Evolutionary conservation across 257 asterid genomes (phyloP), one percentile per base, ranked within the genome.

Genomic region (Capsicum chinense): DNA sequence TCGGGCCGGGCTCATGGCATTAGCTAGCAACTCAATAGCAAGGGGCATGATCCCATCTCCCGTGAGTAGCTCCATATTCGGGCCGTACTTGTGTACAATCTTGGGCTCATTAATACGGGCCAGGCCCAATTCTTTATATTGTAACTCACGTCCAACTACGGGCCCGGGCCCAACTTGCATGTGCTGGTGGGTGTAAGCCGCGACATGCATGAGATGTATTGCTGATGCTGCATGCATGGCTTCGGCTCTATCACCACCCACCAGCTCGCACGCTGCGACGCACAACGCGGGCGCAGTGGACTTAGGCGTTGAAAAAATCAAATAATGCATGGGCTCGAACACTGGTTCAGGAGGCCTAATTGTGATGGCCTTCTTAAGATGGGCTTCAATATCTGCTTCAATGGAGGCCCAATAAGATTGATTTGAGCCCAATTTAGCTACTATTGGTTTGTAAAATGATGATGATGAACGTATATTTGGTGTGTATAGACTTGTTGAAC

Each of bases 251-350:
- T 87, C 90, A 1, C 98, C 93, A 42, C 97, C 93, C 2, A 92
- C 85, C 33, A 93, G 87, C 85, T 95, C 98, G 9, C 98, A 95
- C 0, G 96, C 97, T 0, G 98, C 98, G 57, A 92, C 87, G 85
- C 98, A 93, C 1, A 95, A 89, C 0, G 94, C 87, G 3, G 98
- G 87, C 0, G 98, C 95, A 42, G 88, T 85, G 83, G 94, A 89
- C 66, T 84, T 74, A 0, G 98, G 95, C 74, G 95, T 94, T 15
- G 96, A 71, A 50, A 95, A 84, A 35, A 94, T 89, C 85, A 95
- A 90, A 83, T 92, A 85, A 80, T 83, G 93, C 98, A 93, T 92
- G 81, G 98, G 98, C 92, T 88, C 94, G 81, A 90, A 91, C 3
- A 93, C 95, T 0, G 92, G 81, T 57, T 87, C 90, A 13, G 97